These are phyloP conservation scores for Musa itinerans DNA, from an alignment of 176 grass and related monocot genomes.

Conservation along the genomic window DNA sequence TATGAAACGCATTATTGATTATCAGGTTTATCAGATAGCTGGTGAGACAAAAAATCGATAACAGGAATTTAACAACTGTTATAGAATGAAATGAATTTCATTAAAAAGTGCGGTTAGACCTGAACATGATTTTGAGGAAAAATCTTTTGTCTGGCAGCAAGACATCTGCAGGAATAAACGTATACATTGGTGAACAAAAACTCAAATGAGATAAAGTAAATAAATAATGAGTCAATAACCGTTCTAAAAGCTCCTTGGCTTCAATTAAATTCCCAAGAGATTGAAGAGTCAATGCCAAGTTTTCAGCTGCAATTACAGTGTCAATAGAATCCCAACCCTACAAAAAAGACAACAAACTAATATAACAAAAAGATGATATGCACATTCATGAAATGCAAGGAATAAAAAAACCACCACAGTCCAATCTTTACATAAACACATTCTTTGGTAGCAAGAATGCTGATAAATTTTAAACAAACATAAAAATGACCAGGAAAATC, in stretches of 20 bases:
- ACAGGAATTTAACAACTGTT: no score
- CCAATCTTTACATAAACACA: no score
- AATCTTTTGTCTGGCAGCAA: conserved; percentile 45
- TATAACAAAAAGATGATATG: neutral
- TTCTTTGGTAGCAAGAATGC: no score
- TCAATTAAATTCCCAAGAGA: conserved; percentile 51
- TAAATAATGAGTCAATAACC: conserved; percentile 29
- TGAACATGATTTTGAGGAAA: conserved; percentile 55
- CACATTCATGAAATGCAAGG: neutral
- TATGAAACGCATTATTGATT: neutral
- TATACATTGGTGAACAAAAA: conserved; percentile 6
- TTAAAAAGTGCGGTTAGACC: conserved; percentile 31
- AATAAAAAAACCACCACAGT: no score
- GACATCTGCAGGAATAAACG: conserved; percentile 44
- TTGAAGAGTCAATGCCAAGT: conserved; percentile 53
- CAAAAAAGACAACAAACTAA: conserved; percentile 5
- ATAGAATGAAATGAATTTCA: neutral
- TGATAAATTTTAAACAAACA: no score
- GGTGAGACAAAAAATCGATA: neutral
- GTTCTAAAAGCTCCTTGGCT: conserved; percentile 78
- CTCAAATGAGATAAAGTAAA: conserved; percentile 15
- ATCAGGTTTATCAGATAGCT: neutral
- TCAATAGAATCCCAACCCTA: conserved; percentile 87
- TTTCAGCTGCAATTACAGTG: conserved; percentile 49
- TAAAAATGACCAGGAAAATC: no score